Conservation (phyloP, 1,139 yeast genomes). For the Chernovozyma aurita region DNA sequence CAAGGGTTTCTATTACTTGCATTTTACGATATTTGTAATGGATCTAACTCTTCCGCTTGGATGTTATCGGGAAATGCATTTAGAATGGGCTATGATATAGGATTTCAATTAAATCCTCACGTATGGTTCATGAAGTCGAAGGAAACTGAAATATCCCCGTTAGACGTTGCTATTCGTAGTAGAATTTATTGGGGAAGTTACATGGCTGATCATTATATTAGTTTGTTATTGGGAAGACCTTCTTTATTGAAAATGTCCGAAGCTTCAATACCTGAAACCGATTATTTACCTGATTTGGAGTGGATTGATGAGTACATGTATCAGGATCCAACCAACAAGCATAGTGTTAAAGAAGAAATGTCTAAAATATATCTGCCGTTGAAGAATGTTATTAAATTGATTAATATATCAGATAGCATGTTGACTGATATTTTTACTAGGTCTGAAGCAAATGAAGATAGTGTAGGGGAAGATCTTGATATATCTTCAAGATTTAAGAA, state of each 20-base stretch:
- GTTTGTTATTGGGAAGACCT: slow-evolving; percentile 56
- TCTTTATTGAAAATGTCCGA: slow-evolving; percentile 52
- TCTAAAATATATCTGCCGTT: slow-evolving; percentile 46
- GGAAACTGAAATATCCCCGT: slow-evolving; percentile 22
- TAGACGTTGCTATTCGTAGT: slow-evolving; percentile 52
- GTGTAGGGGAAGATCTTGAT: slow-evolving; percentile 30
- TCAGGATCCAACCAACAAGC: slow-evolving; percentile 15
- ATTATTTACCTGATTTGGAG: slow-evolving; percentile 56
- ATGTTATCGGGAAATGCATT: slow-evolving; percentile 57
- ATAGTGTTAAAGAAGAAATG: slow-evolving; percentile 18
- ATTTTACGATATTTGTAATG: slow-evolving; percentile 54
- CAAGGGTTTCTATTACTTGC: slow-evolving; percentile 50
- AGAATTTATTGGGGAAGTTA: slow-evolving; percentile 68
- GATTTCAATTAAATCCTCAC: slow-evolving; percentile 59
- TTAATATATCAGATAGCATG: slow-evolving; percentile 51
- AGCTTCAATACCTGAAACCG: slow-evolving; percentile 58
- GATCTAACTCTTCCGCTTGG: slow-evolving; percentile 58
- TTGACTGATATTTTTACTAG: slow-evolving; percentile 50
- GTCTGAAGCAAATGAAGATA: slow-evolving; percentile 17
- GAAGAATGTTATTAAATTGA: slow-evolving; percentile 44
- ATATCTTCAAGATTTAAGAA: slow-evolving; percentile 34
- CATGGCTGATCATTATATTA: slow-evolving; percentile 60
- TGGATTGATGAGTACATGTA: slow-evolving; percentile 50
- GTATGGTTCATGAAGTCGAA: slow-evolving; percentile 45
- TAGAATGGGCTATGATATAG: slow-evolving; percentile 62